Percentiles rank a stretch among this genome's conserved stretches.
Evolutionary conservation across 805 yeast genomes (phyloP).

Genomic region (Nakazawaea laoshanensis): DNA sequence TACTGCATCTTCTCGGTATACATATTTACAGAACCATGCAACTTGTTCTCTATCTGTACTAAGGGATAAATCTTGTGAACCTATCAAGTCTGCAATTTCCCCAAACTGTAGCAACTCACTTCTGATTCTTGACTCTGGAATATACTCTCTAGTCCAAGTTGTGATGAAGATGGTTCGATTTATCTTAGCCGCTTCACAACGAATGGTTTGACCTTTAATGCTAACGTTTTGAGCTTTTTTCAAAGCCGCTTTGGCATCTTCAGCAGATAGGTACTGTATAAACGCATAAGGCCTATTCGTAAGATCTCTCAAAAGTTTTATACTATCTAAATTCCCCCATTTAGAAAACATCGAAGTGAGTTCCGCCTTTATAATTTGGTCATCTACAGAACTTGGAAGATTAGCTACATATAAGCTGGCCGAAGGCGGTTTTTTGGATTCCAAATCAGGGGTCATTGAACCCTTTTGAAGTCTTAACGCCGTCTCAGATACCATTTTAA

Average conservation of each 20-base stretch:
- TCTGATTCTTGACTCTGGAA: slow-evolving; percentile 24
- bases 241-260: slow-evolving; percentile 63
- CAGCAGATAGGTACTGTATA: slow-evolving; percentile 72
- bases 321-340: slow-evolving; percentile 66
- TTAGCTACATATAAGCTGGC: slow-evolving; percentile 90
- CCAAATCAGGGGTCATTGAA: no score
- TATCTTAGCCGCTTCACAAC: slow-evolving; percentile 89
- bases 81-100: slow-evolving; percentile 61
- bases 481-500: no score
- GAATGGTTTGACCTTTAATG: slow-evolving; percentile 65
- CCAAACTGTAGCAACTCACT: slow-evolving; percentile 48
- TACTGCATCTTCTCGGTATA: slow-evolving; percentile 80
- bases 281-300: slow-evolving; percentile 85
- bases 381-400: slow-evolving; percentile 59
- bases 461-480: no score
- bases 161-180: slow-evolving; percentile 74
- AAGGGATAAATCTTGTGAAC: slow-evolving; percentile 19
- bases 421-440: slow-evolving; percentile 60
- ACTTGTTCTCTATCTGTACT: slow-evolving; percentile 12
- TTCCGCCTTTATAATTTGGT: no score
- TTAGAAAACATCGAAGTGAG: slow-evolving; percentile 60
- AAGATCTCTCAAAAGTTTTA: slow-evolving; percentile 78
- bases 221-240: slow-evolving; percentile 57
- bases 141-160: slow-evolving; percentile 15
- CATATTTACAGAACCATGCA: slow-evolving; percentile 72